phyloP scores from a whole-genome alignment of 371 early-diverging fungal genomes.

The Mycotypha africana region DNA sequence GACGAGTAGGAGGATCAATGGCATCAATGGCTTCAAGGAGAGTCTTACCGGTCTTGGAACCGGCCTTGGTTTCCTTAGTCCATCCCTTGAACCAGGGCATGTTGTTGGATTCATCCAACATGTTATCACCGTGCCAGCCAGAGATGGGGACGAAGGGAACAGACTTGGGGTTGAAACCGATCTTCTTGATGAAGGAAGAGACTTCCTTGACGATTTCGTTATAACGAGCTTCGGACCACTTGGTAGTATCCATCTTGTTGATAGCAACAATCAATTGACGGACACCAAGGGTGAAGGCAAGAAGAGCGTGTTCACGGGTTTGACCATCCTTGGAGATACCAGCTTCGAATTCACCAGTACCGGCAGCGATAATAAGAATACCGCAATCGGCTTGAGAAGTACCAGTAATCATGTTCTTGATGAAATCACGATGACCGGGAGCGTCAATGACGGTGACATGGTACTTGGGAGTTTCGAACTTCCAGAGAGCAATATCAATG shows the following conservation, averaged over 20 bases:
- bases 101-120: conserved; percentile 89
- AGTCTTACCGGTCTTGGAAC: conserved; percentile 76
- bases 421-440: conserved; percentile 99
- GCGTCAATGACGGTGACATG: conserved; percentile 97
- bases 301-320: conserved; percentile 99
- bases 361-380: conserved; percentile 95
- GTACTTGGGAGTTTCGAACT: conserved; percentile 97
- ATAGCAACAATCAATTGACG: conserved; percentile 96
- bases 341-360: conserved; percentile 97
- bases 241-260: conserved; percentile 99
- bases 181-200: conserved; percentile 92
- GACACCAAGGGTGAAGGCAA: conserved; percentile 97
- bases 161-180: conserved; percentile 89
- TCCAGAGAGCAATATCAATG: conserved; percentile 96
- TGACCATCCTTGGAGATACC: conserved; percentile 99
- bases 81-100: conserved; percentile 98
- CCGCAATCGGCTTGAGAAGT: conserved; percentile 91
- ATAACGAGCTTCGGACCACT: conserved; percentile 93
- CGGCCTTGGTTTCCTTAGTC: conserved; percentile 86
- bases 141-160: conserved; percentile 97
- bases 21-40: conserved; percentile 92
- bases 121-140: conserved; percentile 98
- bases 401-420: conserved; percentile 99
- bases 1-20: conserved; percentile 89
- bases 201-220: conserved; percentile 93